Evolutionary conservation across 73 alveolate genomes (phyloP).

Genomic region (Durusdinium trenchii): DNA sequence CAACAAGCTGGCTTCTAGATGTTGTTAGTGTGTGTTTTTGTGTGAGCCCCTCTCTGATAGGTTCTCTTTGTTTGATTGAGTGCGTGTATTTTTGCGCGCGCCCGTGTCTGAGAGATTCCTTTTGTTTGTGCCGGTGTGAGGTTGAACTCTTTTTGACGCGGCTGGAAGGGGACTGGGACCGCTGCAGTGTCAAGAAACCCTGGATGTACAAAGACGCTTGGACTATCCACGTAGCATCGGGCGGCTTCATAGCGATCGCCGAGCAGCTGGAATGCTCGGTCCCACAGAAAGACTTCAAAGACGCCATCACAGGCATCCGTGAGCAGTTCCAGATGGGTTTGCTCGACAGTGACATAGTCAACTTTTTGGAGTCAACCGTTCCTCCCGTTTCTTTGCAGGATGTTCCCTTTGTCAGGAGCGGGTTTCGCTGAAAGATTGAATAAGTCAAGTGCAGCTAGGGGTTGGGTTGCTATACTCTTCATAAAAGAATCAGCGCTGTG

Average conservation of each 20-base stretch:
- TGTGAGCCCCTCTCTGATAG: not conserved
- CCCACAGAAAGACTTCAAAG: not conserved
- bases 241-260: not conserved
- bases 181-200: not conserved
- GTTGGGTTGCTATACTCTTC: no score
- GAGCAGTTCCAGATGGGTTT: not conserved
- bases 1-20: not conserved
- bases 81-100: no score
- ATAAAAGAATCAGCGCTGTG: no score
- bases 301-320: not conserved
- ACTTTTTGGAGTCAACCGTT: not conserved
- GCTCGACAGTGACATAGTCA: not conserved
- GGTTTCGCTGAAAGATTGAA: not conserved
- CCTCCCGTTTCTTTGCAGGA: not conserved
- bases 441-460: no score
- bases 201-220: slow-evolving; percentile 1
- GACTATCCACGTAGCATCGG: not conserved
- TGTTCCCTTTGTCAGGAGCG: not conserved
- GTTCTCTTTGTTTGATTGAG: not conserved
- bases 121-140: not conserved
- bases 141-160: not conserved
- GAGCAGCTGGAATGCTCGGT: not conserved
- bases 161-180: not conserved
- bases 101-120: not conserved
- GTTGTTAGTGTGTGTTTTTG: not conserved